Conservation (phyloP, 2,329 filamentous ascomycete genomes). For the Penicillium sp. region DNA sequence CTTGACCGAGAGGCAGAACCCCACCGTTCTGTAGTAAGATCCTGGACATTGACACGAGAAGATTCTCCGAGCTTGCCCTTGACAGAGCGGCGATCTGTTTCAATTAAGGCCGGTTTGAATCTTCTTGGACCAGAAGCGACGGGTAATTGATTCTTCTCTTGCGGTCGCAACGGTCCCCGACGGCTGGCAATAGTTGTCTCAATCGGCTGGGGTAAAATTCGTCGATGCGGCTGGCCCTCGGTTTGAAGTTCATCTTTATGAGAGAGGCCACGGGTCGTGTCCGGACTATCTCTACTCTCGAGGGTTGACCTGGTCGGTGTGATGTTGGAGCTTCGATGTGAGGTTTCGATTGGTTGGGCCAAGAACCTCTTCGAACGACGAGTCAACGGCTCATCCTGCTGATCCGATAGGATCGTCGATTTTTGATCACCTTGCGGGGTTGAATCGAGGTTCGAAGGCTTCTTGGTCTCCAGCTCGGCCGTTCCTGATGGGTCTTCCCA, state of each 20-base stretch:
- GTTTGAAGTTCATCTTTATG: background rate
- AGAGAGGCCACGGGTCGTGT: background rate
- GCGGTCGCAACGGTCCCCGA: conserved; percentile 20
- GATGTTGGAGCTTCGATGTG: conserved; percentile 37
- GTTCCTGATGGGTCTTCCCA: background rate
- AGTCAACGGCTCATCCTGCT: background rate
- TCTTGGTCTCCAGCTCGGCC: background rate
- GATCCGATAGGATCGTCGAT: background rate
- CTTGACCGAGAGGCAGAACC: conserved; percentile 16
- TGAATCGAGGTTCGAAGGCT: background rate
- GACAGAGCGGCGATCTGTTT: conserved; percentile 33
- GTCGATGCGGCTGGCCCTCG: conserved; percentile 11
- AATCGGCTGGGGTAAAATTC: conserved; percentile 50
- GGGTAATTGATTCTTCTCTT: conserved; percentile 34
- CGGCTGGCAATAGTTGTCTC: conserved; percentile 66
- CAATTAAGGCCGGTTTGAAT: conserved; percentile 35
- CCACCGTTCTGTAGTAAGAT: background rate
- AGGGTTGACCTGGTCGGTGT: background rate
- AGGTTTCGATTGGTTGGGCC: conserved; percentile 47
- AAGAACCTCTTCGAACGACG: conserved; percentile 32
- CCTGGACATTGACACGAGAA: conserved; percentile 20
- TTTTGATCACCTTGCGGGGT: background rate
- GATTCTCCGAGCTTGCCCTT: conserved; percentile 32
- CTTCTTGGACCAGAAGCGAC: conserved; percentile 19
- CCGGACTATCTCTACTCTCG: background rate